Base-by-base conservation (phyloP, 371 early-diverging fungal species). In the Apophysomyces sp. region DNA sequence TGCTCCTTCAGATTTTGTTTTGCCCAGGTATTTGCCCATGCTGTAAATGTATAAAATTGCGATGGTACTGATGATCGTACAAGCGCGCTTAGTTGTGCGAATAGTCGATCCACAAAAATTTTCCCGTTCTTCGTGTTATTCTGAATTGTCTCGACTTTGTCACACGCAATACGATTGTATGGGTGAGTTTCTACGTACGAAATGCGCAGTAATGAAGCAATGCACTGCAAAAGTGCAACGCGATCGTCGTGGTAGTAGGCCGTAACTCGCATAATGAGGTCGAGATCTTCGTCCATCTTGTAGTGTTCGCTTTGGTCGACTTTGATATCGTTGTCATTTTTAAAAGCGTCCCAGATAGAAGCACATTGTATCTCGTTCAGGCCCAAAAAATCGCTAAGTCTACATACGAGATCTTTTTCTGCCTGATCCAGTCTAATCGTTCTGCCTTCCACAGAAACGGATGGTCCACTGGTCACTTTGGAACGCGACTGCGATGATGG, bases 1-100 rank as follows among this genome's bases (percentile, higher is more conserved):
- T 80, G 72, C 52, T 80, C 81, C 32, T 62, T 66, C n/a, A 80
- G 63, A 11, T 63, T 64, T 21, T 80, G 81, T 16, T 76, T 75
- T 7, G 76, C 72, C 74, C 74, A 77, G 13, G 58, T 49, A 3
- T 18, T 31, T 0, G 72, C 54, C 62, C 67, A 61, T 8, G 49
- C 39, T 6, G 57, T 31, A 11, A 41, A 54, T 3, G 61, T 49
- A 12, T 63, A 37, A 16, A 51, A 61, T 32, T 52, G 60, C 2
- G 61, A 37, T 5, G 75, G 73, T 2, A 69, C 59, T 3, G 56
- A 40, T 9, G 62, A 57, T 13, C 75, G 74, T 1, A 65, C 62
- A 32, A 72, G 61, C 31, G 32, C 57, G 12, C 65, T 58, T 31
- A 68, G 62, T 41, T 80, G 80, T 3, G 55, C 54, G 30, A 80